Base-by-base conservation (phyloP, 2,329 filamentous ascomycete genomes). In the Neonectria ditissima region DNA sequence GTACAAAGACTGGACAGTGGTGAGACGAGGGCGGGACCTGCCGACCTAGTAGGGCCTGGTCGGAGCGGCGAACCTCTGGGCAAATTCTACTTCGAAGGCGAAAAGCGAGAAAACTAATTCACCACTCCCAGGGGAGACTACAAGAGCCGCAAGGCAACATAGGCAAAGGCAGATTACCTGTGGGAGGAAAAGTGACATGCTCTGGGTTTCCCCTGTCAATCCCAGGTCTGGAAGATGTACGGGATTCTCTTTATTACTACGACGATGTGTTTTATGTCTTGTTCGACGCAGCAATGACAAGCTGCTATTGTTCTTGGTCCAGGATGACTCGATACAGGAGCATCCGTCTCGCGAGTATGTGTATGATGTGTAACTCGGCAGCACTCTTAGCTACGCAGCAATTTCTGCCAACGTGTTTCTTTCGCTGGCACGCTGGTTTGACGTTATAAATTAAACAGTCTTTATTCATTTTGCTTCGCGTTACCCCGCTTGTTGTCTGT, bases 71-170 rank as follows among this genome's bases (percentile, higher is more conserved):
- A 84, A 50, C 75, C 82, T 11, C 70, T 89, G 55, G 87, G 87
- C 14, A 85, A 83, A 65, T 88, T 89, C 69, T 87, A 86, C 67
- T 90, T 89, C 70, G 89, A 90, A 73, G 82, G 83, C 13, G 69
- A 73, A 24, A 71, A 60, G 47, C 67, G 69, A 37, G 67, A 70
- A 13, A 48, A 62, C 22, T 67, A 51, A 65, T 24, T 14, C 26
- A 41, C 41, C n/a, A 30, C 28, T 44, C 26, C 16, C n/a, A 41
- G 20, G 51, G 51, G 47, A 56, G 41, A 59, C 39, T 45, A 52
- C 16, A 55, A 44, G 18, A 28, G 55, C 50, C 55, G 60, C 55
- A 53, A 58, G 60, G 60, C 60, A 50, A 16, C 28, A 10, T n/a
- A 18, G 32, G 28, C 30, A 18, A 50, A 47, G 30, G 32, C 20